Percentiles rank a stretch among this genome's conserved stretches.
phyloP scores from a whole-genome alignment of 1,284 basidiomycete species.

The Cystobasidiaceae sp. region DNA sequence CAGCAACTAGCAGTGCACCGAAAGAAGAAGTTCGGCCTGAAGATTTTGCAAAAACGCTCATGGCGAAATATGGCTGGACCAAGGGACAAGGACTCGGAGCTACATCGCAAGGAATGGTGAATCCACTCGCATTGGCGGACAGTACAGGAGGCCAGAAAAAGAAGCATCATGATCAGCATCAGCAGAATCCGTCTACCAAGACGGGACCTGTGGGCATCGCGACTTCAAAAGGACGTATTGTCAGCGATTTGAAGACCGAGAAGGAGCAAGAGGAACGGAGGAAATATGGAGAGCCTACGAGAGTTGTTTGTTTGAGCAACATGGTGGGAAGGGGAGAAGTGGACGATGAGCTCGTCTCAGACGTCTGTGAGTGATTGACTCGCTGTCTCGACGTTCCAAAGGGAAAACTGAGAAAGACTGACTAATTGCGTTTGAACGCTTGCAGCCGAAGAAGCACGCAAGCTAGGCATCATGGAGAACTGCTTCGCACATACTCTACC shows the following conservation, averaged over 20 bases:
- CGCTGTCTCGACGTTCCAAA: not conserved
- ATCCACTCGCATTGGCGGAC: constrained; percentile 67
- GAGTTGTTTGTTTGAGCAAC: constrained; percentile 79
- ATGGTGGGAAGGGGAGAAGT: constrained; percentile 74
- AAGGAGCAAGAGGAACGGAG: constrained; percentile 63
- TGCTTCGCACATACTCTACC: constrained; percentile 39
- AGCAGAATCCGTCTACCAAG: constrained; percentile 41
- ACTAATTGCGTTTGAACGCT: not conserved
- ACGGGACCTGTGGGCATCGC: constrained; percentile 36
- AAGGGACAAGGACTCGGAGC: constrained; percentile 84
- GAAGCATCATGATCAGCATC: constrained; percentile 44
- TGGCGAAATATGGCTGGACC: constrained; percentile 92
- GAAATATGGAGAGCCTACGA: constrained; percentile 73
- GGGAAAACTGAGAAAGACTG: constrained; percentile 32
- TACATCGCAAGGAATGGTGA: constrained; percentile 74
- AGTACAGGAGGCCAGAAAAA: constrained; percentile 41
- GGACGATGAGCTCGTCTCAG: constrained; percentile 76
- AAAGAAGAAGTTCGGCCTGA: constrained; percentile 54
- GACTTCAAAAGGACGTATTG: constrained; percentile 67
- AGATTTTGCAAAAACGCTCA: constrained; percentile 68
- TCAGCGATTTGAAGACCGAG: constrained; percentile 70
- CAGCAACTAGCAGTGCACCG: not conserved
- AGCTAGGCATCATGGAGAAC: constrained; percentile 50
- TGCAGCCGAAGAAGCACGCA: constrained; percentile 76
- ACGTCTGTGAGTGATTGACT: constrained; percentile 63